Base-by-base conservation (phyloP, 371 early-diverging fungal species). In the Rhizopus microsporus region DNA sequence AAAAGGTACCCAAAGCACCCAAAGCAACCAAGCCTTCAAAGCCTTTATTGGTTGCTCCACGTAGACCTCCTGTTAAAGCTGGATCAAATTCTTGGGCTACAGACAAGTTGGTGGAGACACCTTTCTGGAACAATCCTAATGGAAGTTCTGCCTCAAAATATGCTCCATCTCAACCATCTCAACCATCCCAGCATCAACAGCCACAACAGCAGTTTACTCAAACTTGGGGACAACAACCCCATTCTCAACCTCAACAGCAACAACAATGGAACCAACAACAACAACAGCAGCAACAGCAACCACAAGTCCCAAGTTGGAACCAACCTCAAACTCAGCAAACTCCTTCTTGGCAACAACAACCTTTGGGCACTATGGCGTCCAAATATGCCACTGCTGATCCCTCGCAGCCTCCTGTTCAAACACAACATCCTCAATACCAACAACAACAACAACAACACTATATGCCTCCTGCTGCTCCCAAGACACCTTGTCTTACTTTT, bases 121-220 rank as follows among this genome's bases (percentile, higher is more conserved):
- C 74, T 0, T 77, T 77, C 56, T 77, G 78, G 78, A 60, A 69
- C 38, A 49, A 50, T 16, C 59, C 63, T 13, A 43, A 15, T 13
- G 16, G 43, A 23, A 23, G 1, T 2, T 23, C 23, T 23, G 67
- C 67, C 5, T 53, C 60, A 2, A 62, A 57, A 44, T 63, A 59
- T n/a, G 52, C 63, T 23, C 23, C 23, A 23, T 23, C 23, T 23
- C 23, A 23, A 23, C 23, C 23, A 23, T 23, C 23, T 13, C 46
- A 46, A 29, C 7, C 47, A 39, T 32, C 23, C 23, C 23, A 23
- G 23, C 34, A 33, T 2, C 23, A 23, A 32, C 60, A 49, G n/a
- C 55, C 47, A 7, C 23, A 42, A 30, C 38, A 30, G 17, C 15
- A 33, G 39, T 2, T 23, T 23, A 23, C 23, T 23, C 23, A 23